Evolutionary conservation across 768 basidiomycete species (phyloP), one percentile per base, ranked within the genome.

Genomic region (Suillus occidentalis): DNA sequence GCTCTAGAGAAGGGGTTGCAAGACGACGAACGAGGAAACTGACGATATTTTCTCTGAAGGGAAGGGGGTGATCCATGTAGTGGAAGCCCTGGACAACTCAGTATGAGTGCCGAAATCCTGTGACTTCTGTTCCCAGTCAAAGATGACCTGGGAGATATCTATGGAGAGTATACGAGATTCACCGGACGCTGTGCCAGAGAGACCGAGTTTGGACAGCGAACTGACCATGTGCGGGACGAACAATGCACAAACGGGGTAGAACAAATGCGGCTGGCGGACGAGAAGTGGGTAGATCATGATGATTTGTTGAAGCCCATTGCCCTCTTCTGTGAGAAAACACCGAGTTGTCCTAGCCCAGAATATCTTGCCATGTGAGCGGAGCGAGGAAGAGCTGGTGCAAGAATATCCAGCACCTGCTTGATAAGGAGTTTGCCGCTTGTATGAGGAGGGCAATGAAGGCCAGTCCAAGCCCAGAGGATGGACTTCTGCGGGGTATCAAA

Each of bases 11-110:
- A 37, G 86, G 84, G 18, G 93, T 93, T 10, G 92, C 89, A 55
- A 99, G n/a, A n/a, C n/a, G 83, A 56, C 97, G 90, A n/a, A 99
- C 89, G 40, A 99, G 85, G 77, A 95, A 97, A 79, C 94, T 95
- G 67, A 98, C 91, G 79, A 97, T 92, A 65, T 89, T 90, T 77
- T 99, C 97, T 36, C 94, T 86, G 63, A 94, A 88, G 22, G 84
- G 82, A 36, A 92, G 78, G 3, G 94, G 0, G 92, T 92, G 25
- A 85, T 75, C 93, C 94, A 96, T 4, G 60, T 25, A 6, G 42
- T 72, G 63, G 55, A 73, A 66, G 55, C 77, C 77, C 49, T 65
- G 37, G 60, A 68, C n/a, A 66, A 66, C 28, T 78, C 75, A n/a
- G 69, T 52, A 34, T 68, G 73, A 2, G 65, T 64, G 61, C 75